phyloP scores from a whole-genome alignment of 1,284 basidiomycete genomes.

The Coriolopsis trogii region DNA sequence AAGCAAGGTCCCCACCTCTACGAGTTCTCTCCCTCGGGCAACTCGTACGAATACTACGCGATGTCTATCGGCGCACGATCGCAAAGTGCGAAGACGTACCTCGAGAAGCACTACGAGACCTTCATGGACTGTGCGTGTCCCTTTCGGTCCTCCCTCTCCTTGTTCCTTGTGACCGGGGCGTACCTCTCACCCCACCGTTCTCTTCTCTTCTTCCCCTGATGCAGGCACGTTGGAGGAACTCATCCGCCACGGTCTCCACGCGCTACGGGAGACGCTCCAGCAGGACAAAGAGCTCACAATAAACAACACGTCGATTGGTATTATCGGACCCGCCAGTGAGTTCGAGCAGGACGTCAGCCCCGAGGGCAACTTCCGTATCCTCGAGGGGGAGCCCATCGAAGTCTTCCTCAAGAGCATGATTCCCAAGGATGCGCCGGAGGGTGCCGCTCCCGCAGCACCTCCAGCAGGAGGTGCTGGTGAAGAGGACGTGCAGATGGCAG shows the following conservation, averaged over 20 bases:
- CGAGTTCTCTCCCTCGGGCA: slow-evolving; percentile 97
- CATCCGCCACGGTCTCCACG: slow-evolving; percentile 90
- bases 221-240: slow-evolving; percentile 83
- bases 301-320: slow-evolving; percentile 92
- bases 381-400: slow-evolving; percentile 77
- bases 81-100: slow-evolving; percentile 98
- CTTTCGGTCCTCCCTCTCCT: not conserved
- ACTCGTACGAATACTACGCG: slow-evolving; percentile 97
- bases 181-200: slow-evolving; percentile 2
- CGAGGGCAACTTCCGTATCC: slow-evolving; percentile 72
- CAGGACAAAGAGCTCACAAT: slow-evolving; percentile 95
- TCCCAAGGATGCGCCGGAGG: slow-evolving; percentile 55
- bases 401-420: slow-evolving; percentile 75
- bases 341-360: slow-evolving; percentile 57
- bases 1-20: slow-evolving; percentile 95
- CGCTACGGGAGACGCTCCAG: slow-evolving; percentile 92
- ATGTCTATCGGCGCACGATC: slow-evolving; percentile 98
- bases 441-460: slow-evolving; percentile 37
- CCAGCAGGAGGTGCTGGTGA: slow-evolving; percentile 45
- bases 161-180: too few species aligned
- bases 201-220: slow-evolving; percentile 3
- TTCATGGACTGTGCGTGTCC: slow-evolving; percentile 78
- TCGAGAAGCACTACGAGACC: slow-evolving; percentile 91
- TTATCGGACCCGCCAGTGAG: slow-evolving; percentile 73
- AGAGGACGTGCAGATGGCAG: slow-evolving; percentile 83